phyloP scores from a whole-genome alignment of 2,329 filamentous ascomycete species.

The Lachnellula cervina region DNA sequence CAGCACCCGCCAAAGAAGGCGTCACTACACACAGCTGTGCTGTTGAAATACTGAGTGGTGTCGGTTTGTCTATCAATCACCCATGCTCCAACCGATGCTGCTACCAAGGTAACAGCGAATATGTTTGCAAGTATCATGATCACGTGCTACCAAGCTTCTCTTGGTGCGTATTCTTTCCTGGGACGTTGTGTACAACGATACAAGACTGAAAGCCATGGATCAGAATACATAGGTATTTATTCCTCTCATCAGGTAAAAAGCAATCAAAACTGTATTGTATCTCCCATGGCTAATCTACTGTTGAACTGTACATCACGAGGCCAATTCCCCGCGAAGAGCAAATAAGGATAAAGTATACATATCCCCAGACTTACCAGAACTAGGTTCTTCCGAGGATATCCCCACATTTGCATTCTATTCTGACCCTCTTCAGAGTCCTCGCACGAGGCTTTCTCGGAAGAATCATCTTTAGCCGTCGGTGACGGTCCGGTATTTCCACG shows the following conservation, averaged over 20 bases:
- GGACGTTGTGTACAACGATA: not conserved
- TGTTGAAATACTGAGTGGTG: not conserved
- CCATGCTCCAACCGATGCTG: not conserved
- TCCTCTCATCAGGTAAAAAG: not conserved
- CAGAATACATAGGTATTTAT: not conserved
- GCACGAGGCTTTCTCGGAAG: not conserved
- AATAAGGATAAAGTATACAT: not conserved
- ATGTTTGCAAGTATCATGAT: not conserved
- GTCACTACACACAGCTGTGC: not conserved
- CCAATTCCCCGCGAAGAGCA: not conserved
- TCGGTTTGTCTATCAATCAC: not conserved
- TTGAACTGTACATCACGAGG: not conserved
- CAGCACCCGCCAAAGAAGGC: conserved; percentile 6
- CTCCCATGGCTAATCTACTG: not conserved
- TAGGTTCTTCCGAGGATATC: not conserved
- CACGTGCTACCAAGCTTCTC: not conserved
- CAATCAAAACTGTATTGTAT: not conserved
- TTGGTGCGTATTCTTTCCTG: not conserved
- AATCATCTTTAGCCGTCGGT: conserved; percentile 1
- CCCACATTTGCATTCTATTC: not conserved
- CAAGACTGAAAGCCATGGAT: not conserved
- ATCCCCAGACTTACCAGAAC: not conserved
- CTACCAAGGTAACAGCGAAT: not conserved
- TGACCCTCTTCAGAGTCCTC: not conserved
- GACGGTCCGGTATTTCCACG: not conserved